Base-by-base conservation (phyloP, 345 rosid species). In the Eucalyptus curtisii region DNA sequence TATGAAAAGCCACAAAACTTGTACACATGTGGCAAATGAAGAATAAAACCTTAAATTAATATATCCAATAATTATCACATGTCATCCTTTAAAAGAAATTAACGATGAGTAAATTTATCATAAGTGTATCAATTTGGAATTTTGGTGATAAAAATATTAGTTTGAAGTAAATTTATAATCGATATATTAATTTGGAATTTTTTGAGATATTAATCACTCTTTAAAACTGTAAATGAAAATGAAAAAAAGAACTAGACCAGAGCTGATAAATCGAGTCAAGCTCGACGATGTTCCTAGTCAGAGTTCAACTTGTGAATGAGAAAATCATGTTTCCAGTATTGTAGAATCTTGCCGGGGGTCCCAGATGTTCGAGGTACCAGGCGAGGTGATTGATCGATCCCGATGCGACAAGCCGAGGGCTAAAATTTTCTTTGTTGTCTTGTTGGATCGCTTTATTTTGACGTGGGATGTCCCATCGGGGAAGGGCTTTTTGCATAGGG, bases 51-150 rank as follows among this genome's bases (percentile, higher is more conserved):
- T 52, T 19, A 52, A 19, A 52, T 52, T 52, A 52, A 52, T 52
- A 20, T 52, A 52, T 20, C 4, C 10, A 20, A 52, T 19, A 52
- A 20, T 52, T 52, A 52, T 52, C 25, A 19, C 2, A 1, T 52
- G 57, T 20, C 10, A 7, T 52, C 1, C 0, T 52, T 52, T 52
- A 52, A 52, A 20, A 52, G 4, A 52, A 52, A 52, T 52, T 52
- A 20, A 52, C 0, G 5, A 5, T 52, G 2, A 52, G 24, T 7
- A 7, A 52, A 52, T 20, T 52, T 52, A 1, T 20, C 0, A 52
- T 2, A 19, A 0, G 3, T 52, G 2, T 17, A 50, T 50, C 0
- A 7, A 50, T 50, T 50, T 7, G 1, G 0, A 50, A 50, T 7
- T 16, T 17, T 17, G 4, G 3, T 50, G 8, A 50, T 50, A 1